phyloP scores from a whole-genome alignment of 2,329 filamentous ascomycete species.

The Decorospora gaudefroyi region DNA sequence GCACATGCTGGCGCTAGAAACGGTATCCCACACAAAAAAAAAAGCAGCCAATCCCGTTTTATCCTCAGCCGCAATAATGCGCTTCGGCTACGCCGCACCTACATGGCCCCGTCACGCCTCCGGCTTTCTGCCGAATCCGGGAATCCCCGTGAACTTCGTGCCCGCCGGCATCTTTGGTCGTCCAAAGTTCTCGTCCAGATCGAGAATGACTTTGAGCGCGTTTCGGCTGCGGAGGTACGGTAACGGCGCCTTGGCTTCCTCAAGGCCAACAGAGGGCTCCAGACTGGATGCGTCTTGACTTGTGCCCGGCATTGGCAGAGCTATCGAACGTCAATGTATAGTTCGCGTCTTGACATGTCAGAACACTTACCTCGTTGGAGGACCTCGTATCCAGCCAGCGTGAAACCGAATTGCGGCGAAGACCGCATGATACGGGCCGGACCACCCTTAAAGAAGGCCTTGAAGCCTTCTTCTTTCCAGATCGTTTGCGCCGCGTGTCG shows the following conservation, averaged over 20 bases:
- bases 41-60: slow-evolving; percentile 40
- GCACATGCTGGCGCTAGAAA: slow-evolving; percentile 27
- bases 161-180: slow-evolving; percentile 63
- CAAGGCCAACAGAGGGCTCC: slow-evolving; percentile 66
- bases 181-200: slow-evolving; percentile 92
- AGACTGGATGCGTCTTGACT: slow-evolving; percentile 56
- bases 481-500: slow-evolving; percentile 85
- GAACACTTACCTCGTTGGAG: slow-evolving; percentile 64
- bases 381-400: slow-evolving; percentile 91
- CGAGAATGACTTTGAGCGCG: slow-evolving; percentile 91
- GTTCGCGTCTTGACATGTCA: not conserved
- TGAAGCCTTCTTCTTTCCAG: slow-evolving; percentile 87
- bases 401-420: slow-evolving; percentile 97
- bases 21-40: slow-evolving; percentile 25
- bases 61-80: slow-evolving; percentile 27
- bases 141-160: slow-evolving; percentile 42
- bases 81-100: slow-evolving; percentile 15
- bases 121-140: slow-evolving; percentile 43
- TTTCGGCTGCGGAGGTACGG: slow-evolving; percentile 78
- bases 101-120: slow-evolving; percentile 27
- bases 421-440: slow-evolving; percentile 93
- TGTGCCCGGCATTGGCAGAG: slow-evolving; percentile 77
- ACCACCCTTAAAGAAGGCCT: slow-evolving; percentile 97
- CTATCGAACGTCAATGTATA: slow-evolving; percentile 4
- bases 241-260: slow-evolving; percentile 65